phyloP scores from a whole-genome alignment of 2,329 filamentous ascomycete species.

The Verticillium klebahnii region DNA sequence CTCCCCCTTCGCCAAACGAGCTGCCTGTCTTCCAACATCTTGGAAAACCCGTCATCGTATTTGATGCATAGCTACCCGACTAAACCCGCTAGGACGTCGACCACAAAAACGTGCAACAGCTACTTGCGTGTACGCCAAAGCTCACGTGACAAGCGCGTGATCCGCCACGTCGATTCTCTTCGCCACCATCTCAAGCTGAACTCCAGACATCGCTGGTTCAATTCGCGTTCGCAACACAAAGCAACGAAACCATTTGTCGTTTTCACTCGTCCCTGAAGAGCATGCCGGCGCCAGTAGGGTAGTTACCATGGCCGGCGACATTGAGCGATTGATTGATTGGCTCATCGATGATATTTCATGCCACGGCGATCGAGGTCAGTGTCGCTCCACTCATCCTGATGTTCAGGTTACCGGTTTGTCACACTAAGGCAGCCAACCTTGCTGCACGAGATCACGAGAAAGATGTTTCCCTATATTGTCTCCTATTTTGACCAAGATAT shows the following conservation, averaged over 20 bases:
- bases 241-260: background rate
- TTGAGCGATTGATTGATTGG: conserved; percentile 12
- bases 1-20: too few species aligned
- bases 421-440: too few species aligned
- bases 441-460: too few species aligned
- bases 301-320: conserved; percentile 10
- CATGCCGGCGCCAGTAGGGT: conserved; percentile 1
- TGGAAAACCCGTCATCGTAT: too few species aligned
- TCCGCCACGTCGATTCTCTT: background rate
- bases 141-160: background rate
- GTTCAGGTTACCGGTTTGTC: too few species aligned
- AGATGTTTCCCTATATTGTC: too few species aligned
- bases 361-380: conserved; percentile 13
- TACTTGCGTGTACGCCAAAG: background rate
- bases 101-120: too few species aligned
- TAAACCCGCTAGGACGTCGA: too few species aligned
- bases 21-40: too few species aligned
- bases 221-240: background rate
- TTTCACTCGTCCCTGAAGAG: background rate
- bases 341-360: conserved; percentile 14
- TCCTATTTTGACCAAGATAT: too few species aligned
- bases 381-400: background rate
- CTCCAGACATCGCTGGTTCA: background rate
- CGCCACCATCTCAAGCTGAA: background rate
- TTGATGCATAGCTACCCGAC: too few species aligned